Base-by-base conservation (phyloP, 495 filamentous ascomycete species). In the Penicillium macrosclerotiorum region DNA sequence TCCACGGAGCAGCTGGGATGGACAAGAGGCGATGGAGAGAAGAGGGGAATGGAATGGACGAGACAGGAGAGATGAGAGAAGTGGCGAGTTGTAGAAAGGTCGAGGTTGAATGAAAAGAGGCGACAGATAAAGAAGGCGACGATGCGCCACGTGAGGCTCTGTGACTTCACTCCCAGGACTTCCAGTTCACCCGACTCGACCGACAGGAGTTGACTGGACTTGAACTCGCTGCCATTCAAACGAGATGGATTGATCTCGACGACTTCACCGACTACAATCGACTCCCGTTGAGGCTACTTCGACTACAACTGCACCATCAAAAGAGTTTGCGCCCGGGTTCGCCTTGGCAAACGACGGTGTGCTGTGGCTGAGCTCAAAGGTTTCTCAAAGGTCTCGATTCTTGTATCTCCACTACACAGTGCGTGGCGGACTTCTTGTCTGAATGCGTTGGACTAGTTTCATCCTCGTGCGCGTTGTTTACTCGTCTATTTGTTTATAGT, bases 111-210 rank as follows among this genome's bases (percentile, higher is more conserved):
- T 2, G 8, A 5, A 14, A 8, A 39, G 25, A 43, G 17, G 19
- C 31, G 24, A 13, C 14, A 33, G 32, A 39, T 27, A 37, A 14
- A 17, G 24, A 33, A 9, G 4, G 18, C 27, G n/a, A 37, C 16
- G 27, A 32, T 30, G 33, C 8, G 20, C 49, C 53, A 56, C 53
- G 49, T 47, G 54, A 54, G 45, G 50, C 38, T 48, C 41, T 49
- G n/a, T n/a, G n/a, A n/a, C n/a, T n/a, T n/a, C n/a, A n/a, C n/a
- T n/a, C n/a, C n/a, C n/a, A n/a, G n/a, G n/a, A n/a, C n/a, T n/a
- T n/a, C n/a, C n/a, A n/a, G n/a, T n/a, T n/a, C n/a, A n/a, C 33
- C 13, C 19, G 11, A 18, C 5, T 33, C 18, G 30, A 44, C 42
- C 42, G 42, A 44, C 42, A 35, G 5, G 20, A 19, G n/a, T 3